Conservation (phyloP, 208 protist species). For the Tritrichomonas foetus region DNA sequence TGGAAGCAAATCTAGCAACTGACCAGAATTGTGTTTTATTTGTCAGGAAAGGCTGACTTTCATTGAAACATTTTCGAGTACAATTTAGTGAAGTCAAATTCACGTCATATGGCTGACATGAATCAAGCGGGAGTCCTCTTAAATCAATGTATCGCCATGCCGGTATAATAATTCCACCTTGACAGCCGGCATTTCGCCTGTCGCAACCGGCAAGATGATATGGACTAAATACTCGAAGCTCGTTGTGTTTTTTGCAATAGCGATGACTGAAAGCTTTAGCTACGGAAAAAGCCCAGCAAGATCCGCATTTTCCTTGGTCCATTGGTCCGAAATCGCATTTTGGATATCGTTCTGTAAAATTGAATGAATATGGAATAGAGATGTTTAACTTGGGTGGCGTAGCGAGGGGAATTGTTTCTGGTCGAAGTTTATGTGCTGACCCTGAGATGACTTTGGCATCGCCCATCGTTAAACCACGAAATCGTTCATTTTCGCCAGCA, state of each 20-base stretch:
- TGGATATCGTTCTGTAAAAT: slow-evolving; percentile 46
- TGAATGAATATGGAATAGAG: slow-evolving; percentile 40
- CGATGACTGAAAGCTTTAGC: slow-evolving; percentile 46
- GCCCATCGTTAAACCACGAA: neutral
- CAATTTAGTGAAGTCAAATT: slow-evolving; percentile 18
- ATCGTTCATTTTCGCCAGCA: slow-evolving; percentile 42
- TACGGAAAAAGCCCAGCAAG: slow-evolving; percentile 52
- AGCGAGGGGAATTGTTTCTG: slow-evolving; percentile 5
- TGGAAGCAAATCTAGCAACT: neutral
- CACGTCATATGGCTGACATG: slow-evolving; percentile 26
- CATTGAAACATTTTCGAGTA: neutral
- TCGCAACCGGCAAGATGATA: slow-evolving; percentile 34
- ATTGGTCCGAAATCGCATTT: slow-evolving; percentile 45
- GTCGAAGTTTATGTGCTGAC: neutral
- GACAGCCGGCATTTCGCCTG: slow-evolving; percentile 39
- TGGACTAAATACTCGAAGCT: neutral
- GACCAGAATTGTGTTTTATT: neutral
- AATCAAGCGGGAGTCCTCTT: slow-evolving; percentile 1
- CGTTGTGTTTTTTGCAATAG: slow-evolving; percentile 44
- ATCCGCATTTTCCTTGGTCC: slow-evolving; percentile 54
- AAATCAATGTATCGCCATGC: slow-evolving; percentile 45
- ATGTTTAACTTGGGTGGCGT: neutral
- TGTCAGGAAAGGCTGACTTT: neutral
- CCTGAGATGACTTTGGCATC: slow-evolving; percentile 41
- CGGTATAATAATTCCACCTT: slow-evolving; percentile 8